Evolutionary conservation across 2,329 filamentous ascomycete species (phyloP).

Genomic region (Ascocoryne sarcoides): DNA sequence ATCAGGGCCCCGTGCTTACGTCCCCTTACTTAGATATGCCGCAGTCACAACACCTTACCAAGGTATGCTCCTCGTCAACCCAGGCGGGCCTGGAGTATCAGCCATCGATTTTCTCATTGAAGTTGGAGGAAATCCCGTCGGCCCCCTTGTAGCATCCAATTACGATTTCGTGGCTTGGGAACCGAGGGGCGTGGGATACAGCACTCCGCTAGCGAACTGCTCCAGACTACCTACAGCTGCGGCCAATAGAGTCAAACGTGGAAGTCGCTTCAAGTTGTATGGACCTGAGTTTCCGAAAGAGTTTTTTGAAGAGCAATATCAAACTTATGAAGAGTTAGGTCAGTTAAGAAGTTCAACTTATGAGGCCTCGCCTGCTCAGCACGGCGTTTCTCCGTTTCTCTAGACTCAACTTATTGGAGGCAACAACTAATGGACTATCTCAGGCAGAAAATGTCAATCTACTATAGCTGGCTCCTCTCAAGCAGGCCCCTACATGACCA

Average conservation of each 20-base stretch:
- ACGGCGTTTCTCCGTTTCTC: too few relatives aligned
- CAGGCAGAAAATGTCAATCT: background rate
- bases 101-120: slow-evolving; percentile 6
- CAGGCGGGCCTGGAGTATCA: slow-evolving; percentile 16
- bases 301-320: too few relatives aligned
- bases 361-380: too few relatives aligned
- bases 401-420: too few relatives aligned
- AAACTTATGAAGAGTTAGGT: too few relatives aligned
- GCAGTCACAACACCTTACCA: slow-evolving; percentile 10
- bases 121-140: slow-evolving; percentile 19
- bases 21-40: slow-evolving; percentile 12
- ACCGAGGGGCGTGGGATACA: slow-evolving; percentile 33
- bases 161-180: slow-evolving; percentile 44
- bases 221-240: too few relatives aligned
- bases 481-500: slow-evolving; percentile 5
- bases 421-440: too few relatives aligned
- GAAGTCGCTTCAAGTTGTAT: too few relatives aligned
- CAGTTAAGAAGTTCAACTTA: too few relatives aligned
- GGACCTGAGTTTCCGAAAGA: too few relatives aligned
- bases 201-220: slow-evolving; percentile 13
- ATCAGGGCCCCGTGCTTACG: slow-evolving; percentile 2
- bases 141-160: slow-evolving; percentile 38
- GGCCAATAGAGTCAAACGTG: too few relatives aligned
- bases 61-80: slow-evolving; percentile 14
- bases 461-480: slow-evolving; percentile 1